Base-by-base conservation (phyloP, 202 grass and related monocot genomes). In the Bolboschoenoplectus hybrid region DNA sequence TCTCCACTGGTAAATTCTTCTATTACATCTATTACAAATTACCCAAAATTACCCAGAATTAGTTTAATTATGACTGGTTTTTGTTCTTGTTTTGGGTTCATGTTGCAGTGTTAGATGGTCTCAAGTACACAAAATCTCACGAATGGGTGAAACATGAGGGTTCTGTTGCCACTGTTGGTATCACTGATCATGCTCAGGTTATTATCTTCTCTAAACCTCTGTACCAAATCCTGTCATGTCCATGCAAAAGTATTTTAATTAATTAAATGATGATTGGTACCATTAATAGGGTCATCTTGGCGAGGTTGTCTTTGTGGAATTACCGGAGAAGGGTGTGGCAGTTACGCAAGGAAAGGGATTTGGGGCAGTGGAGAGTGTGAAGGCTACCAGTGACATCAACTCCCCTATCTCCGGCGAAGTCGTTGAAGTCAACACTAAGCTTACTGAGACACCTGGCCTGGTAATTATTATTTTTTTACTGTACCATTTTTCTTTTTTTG, bases 361-460 rank as follows among this genome's bases (percentile, higher is more conserved):
- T 67, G 92, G 97, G 45, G 89, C 94, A 46, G 97, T 99, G 63
- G 97, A 99, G 90, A 99, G 97, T 82, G 97, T 99, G 74, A 99
- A 99, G 68, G 97, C 97, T 8, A 99, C 97, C 8, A 99, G 97
- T 76, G 97, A 94, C 61, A 80, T 99, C 38, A 99, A 99, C 85
- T 94, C 82, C 50, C 97, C 97, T 2, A 51, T 99, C 76, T 99
- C 97, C 53, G 97, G 97, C 41, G 92, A 99, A 90, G 88, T 98
- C 53, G 14, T 98, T 51, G 95, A 98, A 84, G 70, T 99, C 66
- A 99, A 99, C 50, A 41, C 89, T 26, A 96, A 91, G 86, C 89
- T 99, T n/a, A 53, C 89, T 0, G 93, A 89, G 65, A 89, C 88
- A 16, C 93, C 97, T 17, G 97, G 90, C 62, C 88, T 99, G 85